Evolutionary conservation across 306 rosid genomes (phyloP).

Genomic region (Malus sieversii): DNA sequence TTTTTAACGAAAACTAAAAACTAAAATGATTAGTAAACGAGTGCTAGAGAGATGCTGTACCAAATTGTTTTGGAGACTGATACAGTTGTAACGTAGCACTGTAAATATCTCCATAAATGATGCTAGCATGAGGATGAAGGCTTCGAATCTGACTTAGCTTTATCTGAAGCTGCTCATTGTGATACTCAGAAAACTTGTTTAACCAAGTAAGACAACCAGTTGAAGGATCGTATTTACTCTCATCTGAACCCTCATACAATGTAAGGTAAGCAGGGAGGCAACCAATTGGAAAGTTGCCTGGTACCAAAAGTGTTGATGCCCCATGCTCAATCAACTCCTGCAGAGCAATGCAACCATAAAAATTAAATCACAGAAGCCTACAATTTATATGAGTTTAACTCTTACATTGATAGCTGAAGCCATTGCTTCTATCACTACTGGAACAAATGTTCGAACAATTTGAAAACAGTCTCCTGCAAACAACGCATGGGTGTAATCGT

Average conservation of each 20-base stretch:
- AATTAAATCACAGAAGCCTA: neutral
- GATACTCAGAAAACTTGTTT: neutral
- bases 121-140: slow-evolving; percentile 1
- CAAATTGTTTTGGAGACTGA: neutral
- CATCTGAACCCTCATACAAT: neutral
- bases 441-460: slow-evolving; percentile 30
- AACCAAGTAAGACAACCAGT: neutral
- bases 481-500: slow-evolving; percentile 39
- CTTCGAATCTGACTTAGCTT: neutral
- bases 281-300: neutral
- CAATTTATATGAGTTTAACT: neutral
- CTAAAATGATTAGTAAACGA: too few species aligned
- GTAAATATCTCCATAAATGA: slow-evolving; percentile 3
- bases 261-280: neutral
- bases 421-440: slow-evolving; percentile 17
- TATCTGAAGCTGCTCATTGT: neutral
- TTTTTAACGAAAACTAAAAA: too few species aligned
- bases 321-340: slow-evolving; percentile 5
- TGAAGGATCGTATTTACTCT: neutral
- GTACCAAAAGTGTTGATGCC: neutral
- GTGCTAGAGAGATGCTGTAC: neutral
- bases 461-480: neutral
- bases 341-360: neutral
- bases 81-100: neutral
- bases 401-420: slow-evolving; percentile 25